phyloP scores from a whole-genome alignment of 306 rosid genomes.

The Benincasa hispida region DNA sequence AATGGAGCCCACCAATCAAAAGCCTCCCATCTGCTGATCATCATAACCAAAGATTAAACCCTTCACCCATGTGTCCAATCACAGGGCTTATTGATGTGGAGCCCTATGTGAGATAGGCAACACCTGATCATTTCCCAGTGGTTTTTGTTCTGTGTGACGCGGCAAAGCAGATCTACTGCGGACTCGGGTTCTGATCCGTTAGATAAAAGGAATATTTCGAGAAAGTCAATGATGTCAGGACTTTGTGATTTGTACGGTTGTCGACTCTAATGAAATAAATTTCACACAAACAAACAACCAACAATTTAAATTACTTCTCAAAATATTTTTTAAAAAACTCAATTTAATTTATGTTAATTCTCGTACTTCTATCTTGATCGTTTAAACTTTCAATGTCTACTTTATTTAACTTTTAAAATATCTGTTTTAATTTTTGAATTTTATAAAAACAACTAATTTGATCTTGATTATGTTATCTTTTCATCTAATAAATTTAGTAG shows the following conservation, averaged over 20 bases:
- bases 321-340: no score
- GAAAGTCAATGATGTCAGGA: background rate
- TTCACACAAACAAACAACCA: background rate
- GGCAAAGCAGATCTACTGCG: background rate
- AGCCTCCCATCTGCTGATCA: slow-evolving; percentile 6
- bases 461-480: no score
- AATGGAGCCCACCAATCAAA: background rate
- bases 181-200: background rate
- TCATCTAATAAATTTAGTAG: no score
- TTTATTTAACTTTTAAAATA: no score
- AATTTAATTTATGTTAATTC: no score
- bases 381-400: no score
- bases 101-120: background rate
- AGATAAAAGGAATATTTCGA: background rate
- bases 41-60: background rate
- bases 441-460: no score
- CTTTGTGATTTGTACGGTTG: background rate
- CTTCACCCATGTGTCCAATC: background rate
- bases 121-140: background rate
- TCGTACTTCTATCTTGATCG: no score
- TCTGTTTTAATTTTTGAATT: no score
- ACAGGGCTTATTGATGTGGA: background rate
- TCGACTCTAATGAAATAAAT: background rate
- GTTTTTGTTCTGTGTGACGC: background rate
- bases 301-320: no score